Evolutionary conservation across 164 flowering plant species (phyloP).

Genomic region (Vitis riparia): DNA sequence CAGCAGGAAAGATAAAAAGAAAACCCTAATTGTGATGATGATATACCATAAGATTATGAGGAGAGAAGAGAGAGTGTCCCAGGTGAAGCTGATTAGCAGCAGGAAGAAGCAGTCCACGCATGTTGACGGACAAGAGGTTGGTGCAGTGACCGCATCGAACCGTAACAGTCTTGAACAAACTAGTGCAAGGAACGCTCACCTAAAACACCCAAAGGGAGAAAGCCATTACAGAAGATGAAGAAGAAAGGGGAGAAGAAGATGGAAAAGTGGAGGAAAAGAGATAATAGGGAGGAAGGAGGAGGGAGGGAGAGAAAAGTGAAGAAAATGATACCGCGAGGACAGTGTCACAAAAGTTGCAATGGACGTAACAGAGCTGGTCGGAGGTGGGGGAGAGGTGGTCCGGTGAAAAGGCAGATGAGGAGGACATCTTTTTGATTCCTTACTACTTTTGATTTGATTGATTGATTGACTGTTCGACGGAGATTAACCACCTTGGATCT

Average conservation of each 20-base stretch:
- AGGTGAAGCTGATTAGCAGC: constrained; percentile 65
- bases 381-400: constrained; percentile 72
- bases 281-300: constrained; percentile 1
- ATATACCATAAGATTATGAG: constrained; percentile 64
- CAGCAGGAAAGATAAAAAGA: not conserved
- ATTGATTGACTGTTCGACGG: constrained; percentile 26
- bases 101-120: constrained; percentile 75
- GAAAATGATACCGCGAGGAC: constrained; percentile 72
- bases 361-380: constrained; percentile 96
- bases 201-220: constrained; percentile 21
- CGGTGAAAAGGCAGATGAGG: constrained; percentile 68
- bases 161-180: constrained; percentile 89
- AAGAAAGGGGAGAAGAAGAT: not conserved
- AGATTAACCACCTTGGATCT: constrained; percentile 27
- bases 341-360: constrained; percentile 87
- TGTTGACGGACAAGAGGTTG: constrained; percentile 88
- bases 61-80: constrained; percentile 59
- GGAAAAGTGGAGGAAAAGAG: not conserved
- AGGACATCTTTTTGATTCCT: constrained; percentile 41
- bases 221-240: not conserved
- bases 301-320: not conserved
- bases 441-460: constrained; percentile 37
- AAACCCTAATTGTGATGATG: not conserved
- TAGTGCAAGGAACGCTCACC: constrained; percentile 93
- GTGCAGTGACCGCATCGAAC: constrained; percentile 99